A percentile compares a stretch with the other conserved stretches of the same genome.
Conservation (phyloP, 768 basidiomycete species). For the Jaapia argillacea region DNA sequence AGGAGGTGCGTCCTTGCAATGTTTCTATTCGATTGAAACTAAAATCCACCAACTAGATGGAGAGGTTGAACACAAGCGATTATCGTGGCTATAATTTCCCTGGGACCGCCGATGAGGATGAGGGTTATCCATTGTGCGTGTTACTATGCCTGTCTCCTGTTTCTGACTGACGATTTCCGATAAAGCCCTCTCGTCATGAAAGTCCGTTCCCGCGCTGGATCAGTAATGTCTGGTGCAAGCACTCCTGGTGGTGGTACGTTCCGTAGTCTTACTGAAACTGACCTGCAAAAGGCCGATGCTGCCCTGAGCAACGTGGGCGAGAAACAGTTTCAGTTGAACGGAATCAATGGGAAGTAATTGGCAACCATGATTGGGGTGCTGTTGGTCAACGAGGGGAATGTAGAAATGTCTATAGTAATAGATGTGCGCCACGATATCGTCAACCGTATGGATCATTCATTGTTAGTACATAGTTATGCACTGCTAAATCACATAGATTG, state of each 20-base stretch:
- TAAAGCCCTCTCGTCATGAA: conserved; percentile 82
- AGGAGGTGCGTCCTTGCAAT: conserved; percentile 44
- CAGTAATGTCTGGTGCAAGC: conserved; percentile 64
- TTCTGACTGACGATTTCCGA: conserved; percentile 7
- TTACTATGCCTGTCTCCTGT: conserved; percentile 8
- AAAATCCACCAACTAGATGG: conserved; percentile 51
- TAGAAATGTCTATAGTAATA: no score
- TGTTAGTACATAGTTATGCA: no score
- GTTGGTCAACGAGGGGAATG: no score
- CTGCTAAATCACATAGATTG: no score
- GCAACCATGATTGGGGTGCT: no score
- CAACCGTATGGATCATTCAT: no score
- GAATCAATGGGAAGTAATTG: not conserved
- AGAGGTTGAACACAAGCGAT: conserved; percentile 77
- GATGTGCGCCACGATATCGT: no score
- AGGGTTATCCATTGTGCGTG: conserved; percentile 80
- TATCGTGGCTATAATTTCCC: conserved; percentile 67
- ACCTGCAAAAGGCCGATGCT: conserved; percentile 80
- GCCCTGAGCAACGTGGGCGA: conserved; percentile 59
- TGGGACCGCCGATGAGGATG: conserved; percentile 73
- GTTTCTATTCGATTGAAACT: not conserved
- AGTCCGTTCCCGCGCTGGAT: conserved; percentile 73
- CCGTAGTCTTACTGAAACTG: conserved; percentile 78
- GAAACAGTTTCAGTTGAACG: not conserved
- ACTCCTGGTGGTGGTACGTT: conserved; percentile 82